Conservation (phyloP, 352 stramenopile species). For the Pythium apleroticum region DNA sequence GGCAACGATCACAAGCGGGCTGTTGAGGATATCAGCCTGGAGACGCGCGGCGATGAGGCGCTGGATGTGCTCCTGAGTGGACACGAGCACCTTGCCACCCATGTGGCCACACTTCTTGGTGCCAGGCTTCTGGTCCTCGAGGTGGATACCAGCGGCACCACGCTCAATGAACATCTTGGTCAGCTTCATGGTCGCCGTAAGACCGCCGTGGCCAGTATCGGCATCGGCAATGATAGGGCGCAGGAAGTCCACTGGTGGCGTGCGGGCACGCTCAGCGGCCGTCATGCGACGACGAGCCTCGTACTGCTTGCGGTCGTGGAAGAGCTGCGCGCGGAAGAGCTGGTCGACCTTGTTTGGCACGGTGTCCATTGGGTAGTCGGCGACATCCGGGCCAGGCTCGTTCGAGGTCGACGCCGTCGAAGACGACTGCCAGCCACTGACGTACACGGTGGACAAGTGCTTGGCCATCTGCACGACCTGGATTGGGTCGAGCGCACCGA, state of each 20-base stretch:
- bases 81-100: conserved; percentile 97
- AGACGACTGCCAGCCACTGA: conserved; percentile 97
- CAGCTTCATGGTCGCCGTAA: conserved; percentile 98
- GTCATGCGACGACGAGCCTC: conserved; percentile 89
- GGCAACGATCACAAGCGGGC: conserved; percentile 94
- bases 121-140: conserved; percentile 98
- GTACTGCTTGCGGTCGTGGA: conserved; percentile 97
- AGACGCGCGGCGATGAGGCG: conserved; percentile 95
- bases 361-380: conserved; percentile 99
- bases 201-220: conserved; percentile 96
- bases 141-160: conserved; percentile 96
- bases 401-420: conserved; percentile 94
- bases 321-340: conserved; percentile 95
- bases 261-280: conserved; percentile 71
- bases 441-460: conserved; percentile 95
- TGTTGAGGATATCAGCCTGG: conserved; percentile 95
- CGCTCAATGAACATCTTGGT: conserved; percentile 98
- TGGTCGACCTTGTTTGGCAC: conserved; percentile 98
- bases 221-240: conserved; percentile 97
- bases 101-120: conserved; percentile 99
- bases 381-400: conserved; percentile 95
- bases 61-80: conserved; percentile 97
- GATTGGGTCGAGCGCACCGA: conserved; percentile 92
- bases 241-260: conserved; percentile 93
- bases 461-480: conserved; percentile 95